These are phyloP conservation scores for Phytophthora uliginosa DNA, from an alignment of 352 stramenopile genomes.

Conservation along the genomic window DNA sequence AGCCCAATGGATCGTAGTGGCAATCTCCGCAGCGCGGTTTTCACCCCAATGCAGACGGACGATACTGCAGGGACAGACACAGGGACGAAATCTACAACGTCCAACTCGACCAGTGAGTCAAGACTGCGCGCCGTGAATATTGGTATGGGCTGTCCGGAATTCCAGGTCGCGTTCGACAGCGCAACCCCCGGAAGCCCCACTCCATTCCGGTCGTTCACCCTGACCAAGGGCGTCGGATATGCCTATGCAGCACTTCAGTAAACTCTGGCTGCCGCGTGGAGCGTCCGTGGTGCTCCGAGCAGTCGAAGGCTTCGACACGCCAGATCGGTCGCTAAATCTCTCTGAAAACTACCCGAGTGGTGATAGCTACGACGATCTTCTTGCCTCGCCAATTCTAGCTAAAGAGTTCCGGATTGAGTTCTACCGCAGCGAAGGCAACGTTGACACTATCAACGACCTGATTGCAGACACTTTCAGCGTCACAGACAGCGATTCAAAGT, in stretches of 20 bases:
- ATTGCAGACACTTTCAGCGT: slow-evolving; percentile 25
- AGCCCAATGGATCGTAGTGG: neutral
- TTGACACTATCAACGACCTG: slow-evolving; percentile 7
- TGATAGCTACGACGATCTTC: slow-evolving; percentile 27
- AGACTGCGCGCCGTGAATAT: slow-evolving; percentile 27
- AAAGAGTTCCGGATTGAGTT: slow-evolving; percentile 70
- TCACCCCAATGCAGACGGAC: slow-evolving; percentile 2
- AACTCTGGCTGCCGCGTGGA: slow-evolving; percentile 53
- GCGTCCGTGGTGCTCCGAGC: slow-evolving; percentile 50
- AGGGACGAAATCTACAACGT: neutral
- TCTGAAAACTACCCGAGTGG: slow-evolving; percentile 44
- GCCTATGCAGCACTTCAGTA: slow-evolving; percentile 56
- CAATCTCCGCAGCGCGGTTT: neutral
- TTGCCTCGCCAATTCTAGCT: slow-evolving; percentile 43
- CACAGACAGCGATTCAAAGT: slow-evolving; percentile 35
- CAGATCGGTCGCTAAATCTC: slow-evolving; percentile 49
- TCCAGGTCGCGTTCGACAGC: slow-evolving; percentile 49
- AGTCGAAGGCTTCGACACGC: slow-evolving; percentile 49
- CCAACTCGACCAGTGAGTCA: neutral
- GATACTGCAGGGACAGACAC: neutral
- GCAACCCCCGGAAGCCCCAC: slow-evolving; percentile 31
- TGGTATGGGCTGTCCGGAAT: slow-evolving; percentile 59
- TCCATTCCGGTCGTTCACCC: slow-evolving; percentile 54
- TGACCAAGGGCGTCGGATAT: slow-evolving; percentile 63
- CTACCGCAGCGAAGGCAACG: slow-evolving; percentile 38